Base-by-base conservation (phyloP, 176 grass and related monocot genomes). In the Poa annua region DNA sequence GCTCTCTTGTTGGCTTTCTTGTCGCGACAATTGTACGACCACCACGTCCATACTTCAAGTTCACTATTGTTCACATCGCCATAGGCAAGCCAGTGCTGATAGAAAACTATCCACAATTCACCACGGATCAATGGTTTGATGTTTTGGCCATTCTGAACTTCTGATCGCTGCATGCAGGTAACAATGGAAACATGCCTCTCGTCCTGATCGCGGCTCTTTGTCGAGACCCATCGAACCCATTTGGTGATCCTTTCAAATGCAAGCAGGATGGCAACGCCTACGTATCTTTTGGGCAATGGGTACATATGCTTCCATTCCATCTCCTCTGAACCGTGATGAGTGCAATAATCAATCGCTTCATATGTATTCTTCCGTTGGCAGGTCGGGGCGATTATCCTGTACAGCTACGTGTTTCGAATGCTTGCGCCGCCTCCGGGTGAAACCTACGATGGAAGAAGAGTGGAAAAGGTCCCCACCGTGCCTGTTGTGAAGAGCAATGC, bases 391-490 rank as follows among this genome's bases (percentile, higher is more conserved):
- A 90, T 93, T 41, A 82, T 93, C 76, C 35, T 93, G 71, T 93
- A 93, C 82, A 93, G 88, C 42, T 93, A 93, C 45, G 91, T 93
- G 35, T 90, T 90, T 85, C 82, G 79, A 80, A 93, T 93, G 91
- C 85, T 93, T 65, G 88, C 85, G 21, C 91, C 88, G 26, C 91
- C 91, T 54, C 71, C 77, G 32, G 91, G 88, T 49, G 72, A 81
- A 81, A 87, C 87, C 29, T 92, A 89, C 86, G 87, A 90, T 80
- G 57, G 71, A 52, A 50, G 48, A 36, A 78, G 80, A 50, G 3
- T 75, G 19, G 48, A 50, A n/a, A 89, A 90, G 41, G 35, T 39
- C 49, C 84, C 33, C 42, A 25, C 24, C 55, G 61, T 36, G 52
- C 19, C 74, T 75, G 17, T 59, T 41, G 67, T 57, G 19, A 42